Base-by-base conservation (phyloP, 1,139 yeast species). In the Candida dubliniensis region DNA sequence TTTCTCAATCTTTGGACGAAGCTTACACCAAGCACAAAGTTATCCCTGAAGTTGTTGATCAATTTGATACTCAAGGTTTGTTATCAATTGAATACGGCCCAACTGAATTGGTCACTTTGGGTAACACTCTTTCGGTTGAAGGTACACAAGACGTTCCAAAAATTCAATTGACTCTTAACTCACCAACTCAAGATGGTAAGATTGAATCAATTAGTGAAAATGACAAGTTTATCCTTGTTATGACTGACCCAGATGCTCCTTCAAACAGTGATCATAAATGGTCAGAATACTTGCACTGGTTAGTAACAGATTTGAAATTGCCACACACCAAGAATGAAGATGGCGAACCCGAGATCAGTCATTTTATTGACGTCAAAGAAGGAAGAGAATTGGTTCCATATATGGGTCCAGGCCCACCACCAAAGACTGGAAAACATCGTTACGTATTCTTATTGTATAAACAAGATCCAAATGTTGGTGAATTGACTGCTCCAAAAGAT, bases 241-340 rank as follows among this genome's bases (percentile, higher is more conserved):
- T 90, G 54, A 90, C 96, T 3, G 96, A 90, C 62, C 97, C 97
- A 1, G 97, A 90, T 69, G 97, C 96, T 8, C 97, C 97, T 13
- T 79, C 91, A 3, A 77, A 81, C 52, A 73, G 76, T 1, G 96
- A 90, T 61, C 81, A 85, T 56, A 87, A 83, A 59, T 89, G 95
- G 95, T 84, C 95, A 8, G 96, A 90, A 64, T 89, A 74, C 63
- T 82, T 86, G 44, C 97, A 90, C 67, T 88, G 81, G 76, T 69
- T 90, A 34, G 76, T 79, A 30, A 67, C 86, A 6, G 89, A 87
- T 52, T 77, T 90, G 60, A 67, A 72, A 47, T 70, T 82, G 55
- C 32, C 41, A 10, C 67, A 70, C 47, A 51, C 62, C 9, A 61
- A 62, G 15, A 61, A 65, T 34, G 52, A 53, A 15, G 52, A 58